Percentiles rank a stretch among this genome's conserved stretches.
Evolutionary conservation across 176 grass and related monocot genomes (phyloP).

Genomic region (Pontederia crassipes): DNA sequence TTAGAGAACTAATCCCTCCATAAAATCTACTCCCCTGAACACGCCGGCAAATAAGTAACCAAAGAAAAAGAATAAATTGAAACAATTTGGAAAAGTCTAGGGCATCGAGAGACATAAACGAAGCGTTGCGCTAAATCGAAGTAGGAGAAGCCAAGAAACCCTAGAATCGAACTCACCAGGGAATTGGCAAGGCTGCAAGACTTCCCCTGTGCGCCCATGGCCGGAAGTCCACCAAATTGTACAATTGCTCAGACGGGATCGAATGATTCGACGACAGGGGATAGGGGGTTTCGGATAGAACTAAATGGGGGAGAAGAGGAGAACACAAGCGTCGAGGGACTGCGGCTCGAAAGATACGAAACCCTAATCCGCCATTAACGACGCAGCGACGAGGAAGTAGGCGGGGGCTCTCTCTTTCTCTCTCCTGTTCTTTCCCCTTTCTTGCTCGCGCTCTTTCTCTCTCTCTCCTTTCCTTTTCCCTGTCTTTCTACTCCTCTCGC

Average conservation of each 20-base stretch:
- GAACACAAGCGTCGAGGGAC: not conserved
- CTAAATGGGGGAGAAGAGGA: not conserved
- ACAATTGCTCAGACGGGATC: not conserved
- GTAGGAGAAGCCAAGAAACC: not conserved
- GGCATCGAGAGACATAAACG: not conserved
- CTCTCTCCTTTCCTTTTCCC: not conserved
- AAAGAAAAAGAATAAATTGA: not conserved
- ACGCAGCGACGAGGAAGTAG: not conserved
- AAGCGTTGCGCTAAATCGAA: not conserved
- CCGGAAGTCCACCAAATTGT: not conserved
- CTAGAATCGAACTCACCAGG: slow-evolving; percentile 2
- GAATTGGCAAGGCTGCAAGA: slow-evolving; percentile 1
- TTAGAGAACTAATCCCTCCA: too few species aligned
- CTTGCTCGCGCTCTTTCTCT: not conserved
- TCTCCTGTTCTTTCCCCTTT: not conserved
- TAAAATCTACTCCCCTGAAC: too few species aligned
- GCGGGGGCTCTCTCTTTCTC: not conserved
- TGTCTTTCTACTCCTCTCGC: slow-evolving; percentile 1
- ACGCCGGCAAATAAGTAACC: not conserved
- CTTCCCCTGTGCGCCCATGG: slow-evolving; percentile 12
- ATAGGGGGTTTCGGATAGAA: not conserved
- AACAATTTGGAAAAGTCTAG: not conserved
- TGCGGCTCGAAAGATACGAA: not conserved
- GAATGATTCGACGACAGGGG: not conserved
- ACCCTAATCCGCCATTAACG: slow-evolving; percentile 15